Base-by-base conservation (phyloP, 768 basidiomycete species). In the Podaxis mareebaensis region DNA sequence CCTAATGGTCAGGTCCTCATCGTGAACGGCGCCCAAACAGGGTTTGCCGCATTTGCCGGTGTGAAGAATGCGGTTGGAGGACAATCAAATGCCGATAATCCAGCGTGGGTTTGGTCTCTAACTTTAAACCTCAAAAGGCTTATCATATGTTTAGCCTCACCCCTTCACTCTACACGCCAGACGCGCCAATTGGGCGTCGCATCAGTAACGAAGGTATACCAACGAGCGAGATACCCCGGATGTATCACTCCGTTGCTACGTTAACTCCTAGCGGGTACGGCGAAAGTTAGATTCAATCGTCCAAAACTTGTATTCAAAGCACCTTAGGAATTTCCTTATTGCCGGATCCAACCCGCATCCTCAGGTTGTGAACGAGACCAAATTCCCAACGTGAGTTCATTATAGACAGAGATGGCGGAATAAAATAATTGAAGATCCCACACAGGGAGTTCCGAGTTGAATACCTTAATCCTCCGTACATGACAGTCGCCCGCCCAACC, bases 171-270 rank as follows among this genome's bases (percentile, higher is more conserved):
- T 88, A 86, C 71, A 79, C 78, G 58, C 78, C 82, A 10, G 67
- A 68, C 55, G 73, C 76, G 3, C 67, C 75, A 0, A 67, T 73
- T 2, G 87, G 86, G 8, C 60, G 67, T 22, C 74, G 79, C 24
- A 79, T 77, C 72, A 82, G 77, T 69, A 79, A 78, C 65, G 73
- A 74, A 7, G 79, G 78, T 22, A 71, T 82, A 62, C 77, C 79
- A 42, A 71, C 74, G 8, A 74, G 75, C 4, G 61, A 73, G 38
- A 79, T 88, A 66, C 75, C 85, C 44, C 74, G 87, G 20, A 33
- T 88, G 75, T 89, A 88, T 73, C 87, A 89, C 72, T 86, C 85
- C 3, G 76, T 76, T 3, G 84, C 83, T 15, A 83, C 82, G 22
- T 76, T 87, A 66, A 80, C 86, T 12, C 81, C 84, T 17, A 81